These are phyloP conservation scores for Turritis glabra DNA, from an alignment of 345 rosid species.

Conservation along the genomic window DNA sequence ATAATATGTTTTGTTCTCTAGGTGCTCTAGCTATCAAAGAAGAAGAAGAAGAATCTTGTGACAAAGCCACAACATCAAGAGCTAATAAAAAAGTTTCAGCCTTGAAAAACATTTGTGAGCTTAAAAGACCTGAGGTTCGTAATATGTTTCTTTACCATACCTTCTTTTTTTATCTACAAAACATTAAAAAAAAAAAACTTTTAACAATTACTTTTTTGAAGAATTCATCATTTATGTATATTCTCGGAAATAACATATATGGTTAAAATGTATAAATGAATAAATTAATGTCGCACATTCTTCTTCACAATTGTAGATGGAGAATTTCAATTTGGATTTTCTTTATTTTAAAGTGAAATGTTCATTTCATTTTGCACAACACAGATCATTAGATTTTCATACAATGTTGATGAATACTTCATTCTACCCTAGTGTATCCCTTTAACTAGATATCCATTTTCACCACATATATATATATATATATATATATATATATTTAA, in stretches of 20 bases:
- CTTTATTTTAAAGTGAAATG: too few species aligned
- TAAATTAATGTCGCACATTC: not conserved
- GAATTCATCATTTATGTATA: not conserved
- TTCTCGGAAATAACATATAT: too few species aligned
- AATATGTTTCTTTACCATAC: not conserved
- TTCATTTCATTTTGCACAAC: not conserved
- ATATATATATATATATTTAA: not conserved
- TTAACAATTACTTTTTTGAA: not conserved
- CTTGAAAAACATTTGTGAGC: slow-evolving; percentile 61
- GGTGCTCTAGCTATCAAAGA: not conserved
- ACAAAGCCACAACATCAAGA: slow-evolving; percentile 51
- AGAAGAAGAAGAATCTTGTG: slow-evolving; percentile 41
- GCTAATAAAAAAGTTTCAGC: slow-evolving; percentile 51
- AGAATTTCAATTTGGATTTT: too few species aligned
- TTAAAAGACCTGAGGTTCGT: slow-evolving; percentile 80
- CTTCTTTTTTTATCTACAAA: not conserved
- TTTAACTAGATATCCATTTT: not conserved
- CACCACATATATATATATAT: not conserved
- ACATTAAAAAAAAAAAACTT: too few species aligned
- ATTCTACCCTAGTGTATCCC: not conserved
- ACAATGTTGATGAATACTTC: too few species aligned
- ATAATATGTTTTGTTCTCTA: not conserved
- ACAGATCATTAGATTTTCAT: not conserved
- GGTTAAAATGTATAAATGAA: too few species aligned
- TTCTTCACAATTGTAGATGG: too few species aligned